Evolutionary conservation across 768 basidiomycete genomes (phyloP).

Genomic region (Phaeotremella fagi): DNA sequence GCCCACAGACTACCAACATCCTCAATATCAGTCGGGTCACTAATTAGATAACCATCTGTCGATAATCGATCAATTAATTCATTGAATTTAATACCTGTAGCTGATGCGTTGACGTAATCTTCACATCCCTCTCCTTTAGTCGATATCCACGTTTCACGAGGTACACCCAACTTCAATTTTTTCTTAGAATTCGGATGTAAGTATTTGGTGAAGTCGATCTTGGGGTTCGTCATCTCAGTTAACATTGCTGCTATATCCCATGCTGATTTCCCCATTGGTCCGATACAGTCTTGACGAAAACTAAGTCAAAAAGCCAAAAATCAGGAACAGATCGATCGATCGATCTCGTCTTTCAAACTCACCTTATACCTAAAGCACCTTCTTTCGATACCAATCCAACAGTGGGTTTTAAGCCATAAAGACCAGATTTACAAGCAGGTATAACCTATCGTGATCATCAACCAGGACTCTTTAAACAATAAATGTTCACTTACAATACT

Average conservation of each 20-base stretch:
- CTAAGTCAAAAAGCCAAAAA: background rate
- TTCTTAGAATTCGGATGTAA: background rate
- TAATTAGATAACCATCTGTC: background rate
- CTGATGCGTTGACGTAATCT: background rate
- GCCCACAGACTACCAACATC: background rate
- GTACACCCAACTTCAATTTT: background rate
- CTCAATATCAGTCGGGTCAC: background rate
- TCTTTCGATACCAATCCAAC: conserved; percentile 14
- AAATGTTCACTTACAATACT: conserved; percentile 2
- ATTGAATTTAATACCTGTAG: background rate
- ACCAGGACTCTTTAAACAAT: too few species aligned
- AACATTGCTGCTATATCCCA: conserved; percentile 12
- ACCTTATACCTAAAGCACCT: conserved; percentile 12
- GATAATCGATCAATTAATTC: background rate
- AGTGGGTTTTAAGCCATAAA: conserved; percentile 33
- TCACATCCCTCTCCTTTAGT: background rate
- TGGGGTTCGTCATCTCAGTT: conserved; percentile 5
- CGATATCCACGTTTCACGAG: background rate
- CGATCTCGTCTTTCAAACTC: background rate
- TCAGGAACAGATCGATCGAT: background rate
- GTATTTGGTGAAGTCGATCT: background rate
- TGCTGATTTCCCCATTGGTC: conserved; percentile 13
- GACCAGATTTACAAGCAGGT: conserved; percentile 8
- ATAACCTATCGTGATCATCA: too few species aligned
- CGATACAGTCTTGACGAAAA: conserved; percentile 8